Conservation (phyloP, 352 stramenopile species). For the Globisporangium solare region DNA sequence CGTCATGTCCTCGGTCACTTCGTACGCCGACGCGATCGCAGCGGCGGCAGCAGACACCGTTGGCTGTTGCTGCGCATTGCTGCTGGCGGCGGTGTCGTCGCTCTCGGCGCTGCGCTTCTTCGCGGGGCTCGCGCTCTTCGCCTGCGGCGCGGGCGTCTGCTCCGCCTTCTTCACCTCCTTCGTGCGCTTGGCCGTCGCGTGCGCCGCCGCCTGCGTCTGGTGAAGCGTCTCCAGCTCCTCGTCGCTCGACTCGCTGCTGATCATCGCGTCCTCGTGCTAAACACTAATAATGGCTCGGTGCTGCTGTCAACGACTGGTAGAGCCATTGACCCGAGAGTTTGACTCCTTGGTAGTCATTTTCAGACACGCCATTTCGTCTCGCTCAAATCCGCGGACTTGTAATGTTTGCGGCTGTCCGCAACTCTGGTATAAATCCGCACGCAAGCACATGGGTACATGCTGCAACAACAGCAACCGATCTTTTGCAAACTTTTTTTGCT, state of each 20-base stretch:
- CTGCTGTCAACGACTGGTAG: not conserved
- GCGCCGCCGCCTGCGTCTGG: constrained; percentile 26
- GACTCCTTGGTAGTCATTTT: not conserved
- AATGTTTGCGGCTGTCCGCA: not conserved
- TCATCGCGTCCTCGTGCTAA: constrained; percentile 41
- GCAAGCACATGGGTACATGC: too few relatives aligned
- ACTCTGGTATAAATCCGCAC: too few relatives aligned
- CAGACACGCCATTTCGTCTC: not conserved
- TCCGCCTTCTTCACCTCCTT: constrained; percentile 24
- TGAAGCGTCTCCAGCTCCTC: constrained; percentile 78
- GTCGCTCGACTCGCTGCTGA: constrained; percentile 88
- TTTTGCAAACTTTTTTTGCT: too few relatives aligned
- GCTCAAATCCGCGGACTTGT: not conserved
- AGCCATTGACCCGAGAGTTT: not conserved
- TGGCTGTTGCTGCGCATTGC: constrained; percentile 3
- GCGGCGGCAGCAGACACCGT: constrained; percentile 6
- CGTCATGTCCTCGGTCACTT: constrained; percentile 29
- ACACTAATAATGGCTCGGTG: not conserved
- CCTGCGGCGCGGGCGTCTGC: not conserved
- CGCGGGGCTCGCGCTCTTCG: constrained; percentile 16
- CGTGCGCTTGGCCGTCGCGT: constrained; percentile 23
- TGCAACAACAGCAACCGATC: too few relatives aligned
- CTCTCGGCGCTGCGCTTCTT: constrained; percentile 18
- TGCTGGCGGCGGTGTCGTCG: constrained; percentile 1
- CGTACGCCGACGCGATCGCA: constrained; percentile 6